Evolutionary conservation across 192 early-diverging fungal genomes (phyloP).

Genomic region (Gonapodya sp.): DNA sequence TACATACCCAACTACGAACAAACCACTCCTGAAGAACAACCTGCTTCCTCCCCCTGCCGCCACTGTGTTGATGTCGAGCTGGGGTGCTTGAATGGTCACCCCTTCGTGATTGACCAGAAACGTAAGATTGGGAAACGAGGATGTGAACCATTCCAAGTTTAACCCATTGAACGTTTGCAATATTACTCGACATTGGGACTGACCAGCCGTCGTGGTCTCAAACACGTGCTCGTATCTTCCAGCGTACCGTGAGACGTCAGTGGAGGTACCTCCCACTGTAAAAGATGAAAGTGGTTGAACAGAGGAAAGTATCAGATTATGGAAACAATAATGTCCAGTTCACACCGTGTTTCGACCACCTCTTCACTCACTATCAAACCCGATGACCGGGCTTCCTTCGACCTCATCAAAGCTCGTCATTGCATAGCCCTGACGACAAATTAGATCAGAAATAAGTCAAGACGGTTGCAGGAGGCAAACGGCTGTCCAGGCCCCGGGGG

Average conservation of each 20-base stretch:
- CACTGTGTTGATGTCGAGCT: slow-evolving; percentile 92
- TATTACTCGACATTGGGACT: not conserved
- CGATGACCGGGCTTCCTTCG: slow-evolving; percentile 60
- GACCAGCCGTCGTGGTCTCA: slow-evolving; percentile 84
- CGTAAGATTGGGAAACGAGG: not conserved
- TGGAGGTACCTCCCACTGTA: slow-evolving; percentile 22
- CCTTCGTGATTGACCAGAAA: no score
- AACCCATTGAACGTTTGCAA: no score
- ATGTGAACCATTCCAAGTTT: no score
- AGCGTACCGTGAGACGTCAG: slow-evolving; percentile 85
- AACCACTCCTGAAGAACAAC: slow-evolving; percentile 84
- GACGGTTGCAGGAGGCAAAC: no score
- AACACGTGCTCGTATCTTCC: slow-evolving; percentile 86
- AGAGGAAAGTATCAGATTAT: not conserved
- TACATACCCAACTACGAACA: slow-evolving; percentile 85
- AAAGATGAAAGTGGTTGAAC: not conserved
- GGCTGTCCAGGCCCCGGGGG: no score
- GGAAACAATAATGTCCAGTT: slow-evolving; percentile 18
- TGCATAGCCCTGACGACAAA: slow-evolving; percentile 51
- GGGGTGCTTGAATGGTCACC: slow-evolving; percentile 91
- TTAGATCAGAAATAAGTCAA: no score
- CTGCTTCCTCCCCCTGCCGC: slow-evolving; percentile 93
- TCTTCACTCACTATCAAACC: slow-evolving; percentile 64
- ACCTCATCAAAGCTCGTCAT: slow-evolving; percentile 37
- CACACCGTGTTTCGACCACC: not conserved